A percentile compares a stretch with the other conserved stretches of the same genome.
These are phyloP conservation scores for Russula abietina DNA, from an alignment of 768 basidiomycete species.

Conservation along the genomic window DNA sequence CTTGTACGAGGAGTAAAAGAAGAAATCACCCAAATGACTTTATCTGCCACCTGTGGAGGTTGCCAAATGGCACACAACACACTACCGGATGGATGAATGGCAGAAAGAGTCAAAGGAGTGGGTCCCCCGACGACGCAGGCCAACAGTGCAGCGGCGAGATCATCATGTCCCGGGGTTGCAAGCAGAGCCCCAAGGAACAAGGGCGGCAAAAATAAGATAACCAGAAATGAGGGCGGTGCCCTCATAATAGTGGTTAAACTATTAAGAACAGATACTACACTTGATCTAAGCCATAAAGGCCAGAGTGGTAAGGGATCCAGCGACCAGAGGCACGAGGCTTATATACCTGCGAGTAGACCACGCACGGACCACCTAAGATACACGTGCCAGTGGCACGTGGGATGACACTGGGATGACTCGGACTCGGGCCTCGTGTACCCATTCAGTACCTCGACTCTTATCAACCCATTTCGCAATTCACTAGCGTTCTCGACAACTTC, in stretches of 20 bases:
- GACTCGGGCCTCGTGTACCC: too few species aligned
- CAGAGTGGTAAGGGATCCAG: slow-evolving; percentile 62
- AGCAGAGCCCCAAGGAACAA: slow-evolving; percentile 27
- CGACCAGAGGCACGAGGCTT: background rate
- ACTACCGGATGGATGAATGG: background rate
- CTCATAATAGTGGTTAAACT: slow-evolving; percentile 48
- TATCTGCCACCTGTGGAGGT: background rate
- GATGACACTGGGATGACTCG: too few species aligned
- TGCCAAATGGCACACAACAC: background rate
- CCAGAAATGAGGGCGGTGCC: slow-evolving; percentile 32
- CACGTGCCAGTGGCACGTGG: too few species aligned
- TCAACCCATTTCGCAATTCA: too few species aligned
- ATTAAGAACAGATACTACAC: slow-evolving; percentile 96
- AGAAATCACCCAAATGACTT: background rate
- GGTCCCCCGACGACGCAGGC: slow-evolving; percentile 25
- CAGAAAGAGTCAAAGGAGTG: background rate
- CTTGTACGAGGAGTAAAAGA: too few species aligned
- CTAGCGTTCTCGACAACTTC: too few species aligned
- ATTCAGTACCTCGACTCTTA: too few species aligned
- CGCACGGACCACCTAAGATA: slow-evolving; percentile 12
- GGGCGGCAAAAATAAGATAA: slow-evolving; percentile 33
- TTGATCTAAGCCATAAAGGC: slow-evolving; percentile 97
- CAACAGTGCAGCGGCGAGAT: slow-evolving; percentile 25
- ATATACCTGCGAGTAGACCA: background rate
- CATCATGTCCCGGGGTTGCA: slow-evolving; percentile 25